A percentile compares a stretch with the other conserved stretches of the same genome.
These are phyloP conservation scores for Aspergillus indologenus DNA, from an alignment of 495 filamentous ascomycete genomes.

Conservation along the genomic window DNA sequence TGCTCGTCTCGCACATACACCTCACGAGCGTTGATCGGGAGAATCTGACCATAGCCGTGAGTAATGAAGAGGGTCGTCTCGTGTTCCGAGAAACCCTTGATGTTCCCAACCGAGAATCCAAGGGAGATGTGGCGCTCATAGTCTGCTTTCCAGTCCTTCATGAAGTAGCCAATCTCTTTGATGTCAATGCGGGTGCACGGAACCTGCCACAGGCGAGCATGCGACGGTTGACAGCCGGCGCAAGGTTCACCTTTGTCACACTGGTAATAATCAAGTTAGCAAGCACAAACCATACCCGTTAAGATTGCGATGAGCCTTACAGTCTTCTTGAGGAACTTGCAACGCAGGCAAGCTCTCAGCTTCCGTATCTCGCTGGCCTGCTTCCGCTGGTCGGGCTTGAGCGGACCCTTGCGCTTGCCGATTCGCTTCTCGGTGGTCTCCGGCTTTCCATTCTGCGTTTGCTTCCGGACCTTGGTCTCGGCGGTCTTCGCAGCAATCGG, in stretches of 20 bases:
- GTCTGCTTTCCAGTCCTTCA: conserved; percentile 97
- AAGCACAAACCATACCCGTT: not conserved
- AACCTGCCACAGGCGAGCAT: conserved; percentile 90
- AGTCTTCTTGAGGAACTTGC: conserved; percentile 97
- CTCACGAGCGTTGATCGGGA: conserved; percentile 86
- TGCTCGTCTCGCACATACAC: conserved; percentile 87
- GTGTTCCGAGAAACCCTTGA: conserved; percentile 82
- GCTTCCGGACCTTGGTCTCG: conserved; percentile 75
- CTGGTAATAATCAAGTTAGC: conserved; percentile 23
- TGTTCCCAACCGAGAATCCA: conserved; percentile 85
- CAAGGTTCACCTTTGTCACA: conserved; percentile 95
- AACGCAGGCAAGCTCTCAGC: conserved; percentile 85
- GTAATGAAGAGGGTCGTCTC: conserved; percentile 79
- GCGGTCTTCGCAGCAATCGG: conserved; percentile 71
- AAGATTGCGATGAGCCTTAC: conserved; percentile 25
- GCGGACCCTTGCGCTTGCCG: conserved; percentile 77
- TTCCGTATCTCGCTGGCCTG: conserved; percentile 94
- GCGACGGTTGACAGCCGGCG: conserved; percentile 86
- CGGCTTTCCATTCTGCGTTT: conserved; percentile 70
- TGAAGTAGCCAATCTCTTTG: conserved; percentile 94
- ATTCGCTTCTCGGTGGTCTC: conserved; percentile 83
- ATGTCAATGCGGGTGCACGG: conserved; percentile 95
- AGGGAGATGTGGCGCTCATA: conserved; percentile 84
- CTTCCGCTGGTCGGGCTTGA: conserved; percentile 89
- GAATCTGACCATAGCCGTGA: conserved; percentile 83